Evolutionary conservation across 139 green algal species (phyloP), one percentile per base, ranked within the genome.

Genomic region (Chlorella vulgaris): DNA sequence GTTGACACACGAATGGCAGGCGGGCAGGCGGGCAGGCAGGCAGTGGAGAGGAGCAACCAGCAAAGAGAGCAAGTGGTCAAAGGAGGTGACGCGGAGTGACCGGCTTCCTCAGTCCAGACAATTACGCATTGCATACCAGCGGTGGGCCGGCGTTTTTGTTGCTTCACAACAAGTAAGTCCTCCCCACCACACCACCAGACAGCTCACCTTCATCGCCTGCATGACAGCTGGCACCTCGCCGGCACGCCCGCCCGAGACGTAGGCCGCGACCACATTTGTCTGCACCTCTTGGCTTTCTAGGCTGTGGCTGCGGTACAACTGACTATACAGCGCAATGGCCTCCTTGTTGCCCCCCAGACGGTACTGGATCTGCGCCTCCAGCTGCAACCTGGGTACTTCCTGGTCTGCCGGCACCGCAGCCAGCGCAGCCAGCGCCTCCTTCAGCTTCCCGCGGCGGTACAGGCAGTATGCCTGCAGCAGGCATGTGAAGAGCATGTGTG

Each of bases 201-300:
- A 7, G 42, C 47, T 10, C 60, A 92, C 76, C 75, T 91, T 89
- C 85, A 96, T 92, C 19, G 87, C 88, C 21, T 86, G 76, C 85
- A 96, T 91, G 28, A 97, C 85, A 19, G 79, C 86, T 18, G 90
- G 86, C 62, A 98, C 77, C 76, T 96, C 90, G 1, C 31, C 40
- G 6, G 90, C 74, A 35, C 91, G 81, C 0, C 89, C 90, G 2
- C 86, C 93, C 7, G 83, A 84, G 35, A 96, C 89, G 67, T 97
- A 96, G 0, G 94, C 93, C 7, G 94, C 94, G 26, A 97, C 53
- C 42, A 96, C 80, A 51, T 98, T 98, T 60, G 91, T 96, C 58
- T 92, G 90, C 47, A 97, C 82, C 79, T 98, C 92, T 60, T 89
- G 38, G 21, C 66, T 76, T 24, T 85, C 39, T 1, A 77, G 87